phyloP scores from a whole-genome alignment of 495 filamentous ascomycete species.

The Podospora bellae-mahoneyi region DNA sequence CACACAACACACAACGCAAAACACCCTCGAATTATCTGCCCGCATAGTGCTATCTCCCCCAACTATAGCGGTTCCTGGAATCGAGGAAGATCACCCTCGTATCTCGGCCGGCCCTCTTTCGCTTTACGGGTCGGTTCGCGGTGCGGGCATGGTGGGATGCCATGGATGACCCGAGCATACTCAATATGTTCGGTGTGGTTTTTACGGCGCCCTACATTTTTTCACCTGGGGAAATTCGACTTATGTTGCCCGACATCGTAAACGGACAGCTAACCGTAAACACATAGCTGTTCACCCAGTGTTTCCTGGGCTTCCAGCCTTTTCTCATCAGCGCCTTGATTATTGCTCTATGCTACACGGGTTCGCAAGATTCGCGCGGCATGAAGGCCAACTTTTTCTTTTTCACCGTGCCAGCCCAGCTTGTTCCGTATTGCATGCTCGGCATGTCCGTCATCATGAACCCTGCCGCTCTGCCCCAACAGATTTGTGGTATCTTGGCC shows the following conservation, averaged over 20 bases:
- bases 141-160: conserved; percentile 88
- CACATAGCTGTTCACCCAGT: conserved; percentile 40
- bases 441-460: conserved; percentile 60
- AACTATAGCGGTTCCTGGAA: conserved; percentile 96
- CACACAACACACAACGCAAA: conserved; percentile 30
- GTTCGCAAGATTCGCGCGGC: conserved; percentile 74
- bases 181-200: conserved; percentile 68
- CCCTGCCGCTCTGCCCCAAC: conserved; percentile 44
- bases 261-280: conserved; percentile 22
- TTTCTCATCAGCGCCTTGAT: conserved; percentile 66
- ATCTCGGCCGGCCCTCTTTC: conserved; percentile 72
- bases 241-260: not conserved
- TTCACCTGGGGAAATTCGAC: conserved; percentile 10
- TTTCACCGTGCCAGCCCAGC: conserved; percentile 69
- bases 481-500: conserved; percentile 68
- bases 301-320: conserved; percentile 42
- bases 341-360: conserved; percentile 76
- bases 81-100: conserved; percentile 94
- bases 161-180: conserved; percentile 75
- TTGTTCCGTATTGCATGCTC: conserved; percentile 73
- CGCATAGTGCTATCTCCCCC: conserved; percentile 70
- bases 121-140: conserved; percentile 69
- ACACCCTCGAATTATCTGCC: conserved; percentile 83
- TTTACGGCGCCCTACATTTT: conserved; percentile 79
- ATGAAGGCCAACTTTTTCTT: conserved; percentile 67